Evolutionary conservation across 495 filamentous ascomycete species (phyloP).

Genomic region (Neurospora sp.): DNA sequence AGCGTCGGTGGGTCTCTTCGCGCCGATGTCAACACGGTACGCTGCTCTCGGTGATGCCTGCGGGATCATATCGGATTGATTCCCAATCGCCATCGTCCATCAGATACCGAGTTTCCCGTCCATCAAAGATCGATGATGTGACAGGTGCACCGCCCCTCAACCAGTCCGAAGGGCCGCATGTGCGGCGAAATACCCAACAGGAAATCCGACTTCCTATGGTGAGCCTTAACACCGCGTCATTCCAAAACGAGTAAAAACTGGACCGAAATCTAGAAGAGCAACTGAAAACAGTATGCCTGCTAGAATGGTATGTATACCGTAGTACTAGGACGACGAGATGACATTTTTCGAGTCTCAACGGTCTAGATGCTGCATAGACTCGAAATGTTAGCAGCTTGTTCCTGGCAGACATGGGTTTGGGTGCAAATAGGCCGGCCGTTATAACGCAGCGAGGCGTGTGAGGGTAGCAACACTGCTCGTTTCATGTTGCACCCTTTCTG

Average conservation of each 20-base stretch:
- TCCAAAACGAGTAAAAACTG: not conserved
- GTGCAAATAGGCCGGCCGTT: not conserved
- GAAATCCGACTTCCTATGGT: not conserved
- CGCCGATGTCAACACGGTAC: not conserved
- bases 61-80: not conserved
- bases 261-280: not conserved
- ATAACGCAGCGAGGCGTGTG: not conserved
- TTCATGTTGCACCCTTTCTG: not conserved
- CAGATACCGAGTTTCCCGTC: not conserved
- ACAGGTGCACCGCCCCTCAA: not conserved
- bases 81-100: not conserved
- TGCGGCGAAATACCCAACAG: not conserved
- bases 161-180: not conserved
- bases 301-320: not conserved
- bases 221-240: not conserved
- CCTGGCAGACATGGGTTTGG: not conserved
- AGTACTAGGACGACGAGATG: not conserved
- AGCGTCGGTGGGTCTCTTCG: not conserved
- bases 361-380: not conserved
- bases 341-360: not conserved
- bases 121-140: not conserved
- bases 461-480: not conserved
- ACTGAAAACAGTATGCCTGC: not conserved
- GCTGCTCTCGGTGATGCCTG: not conserved
- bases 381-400: not conserved